Evolutionary conservation across 2,329 filamentous ascomycete species (phyloP), one percentile per base, ranked within the genome.

Genomic region (Pestalotiopsis fici): DNA sequence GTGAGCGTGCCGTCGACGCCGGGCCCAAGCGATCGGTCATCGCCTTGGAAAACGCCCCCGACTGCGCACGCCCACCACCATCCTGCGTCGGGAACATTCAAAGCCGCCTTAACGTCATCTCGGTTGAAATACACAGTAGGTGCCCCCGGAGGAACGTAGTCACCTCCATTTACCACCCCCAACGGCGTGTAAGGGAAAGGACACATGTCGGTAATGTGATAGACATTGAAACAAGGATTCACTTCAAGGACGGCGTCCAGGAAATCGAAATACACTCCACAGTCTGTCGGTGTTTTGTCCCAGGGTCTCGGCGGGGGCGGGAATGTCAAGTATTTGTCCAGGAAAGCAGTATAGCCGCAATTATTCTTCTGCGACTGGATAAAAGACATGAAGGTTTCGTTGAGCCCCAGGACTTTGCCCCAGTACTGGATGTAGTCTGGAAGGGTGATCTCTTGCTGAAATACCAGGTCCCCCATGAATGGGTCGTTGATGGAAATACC

Each of bases 1-100:
- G 86, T 5, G 83, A 75, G 71, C 79, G 71, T 31, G 73, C 69
- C 70, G 78, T 74, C 1, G 79, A 73, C 70, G 68, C 87, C 83
- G 25, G 86, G 83, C 23, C 85, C 86, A 18, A 89, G 82, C 55
- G 55, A 57, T 3, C 83, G 85, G 0, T 90, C 90, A 72, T 92
- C 90, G 75, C 91, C 91, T 69, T 93, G 86, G 80, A 93, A 39
- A 18, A 27, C 59, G 59, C 28, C 18, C 12, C 5, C 31, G n/a
- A 37, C 4, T 7, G 28, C 5, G 59, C 59, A 61, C 2, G 59
- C 28, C 28, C 28, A 61, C 28, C 27, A 61, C n/a, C 31, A 57
- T 3, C 12, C 59, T 0, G 59, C 35, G 59, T 35, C 21, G n/a
- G 60, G 39, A 25, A 63, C 60, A 23, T 63, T 47, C 21, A 63